Conservation (phyloP, 768 basidiomycete species). For the Kwoniella newhampshirensis region DNA sequence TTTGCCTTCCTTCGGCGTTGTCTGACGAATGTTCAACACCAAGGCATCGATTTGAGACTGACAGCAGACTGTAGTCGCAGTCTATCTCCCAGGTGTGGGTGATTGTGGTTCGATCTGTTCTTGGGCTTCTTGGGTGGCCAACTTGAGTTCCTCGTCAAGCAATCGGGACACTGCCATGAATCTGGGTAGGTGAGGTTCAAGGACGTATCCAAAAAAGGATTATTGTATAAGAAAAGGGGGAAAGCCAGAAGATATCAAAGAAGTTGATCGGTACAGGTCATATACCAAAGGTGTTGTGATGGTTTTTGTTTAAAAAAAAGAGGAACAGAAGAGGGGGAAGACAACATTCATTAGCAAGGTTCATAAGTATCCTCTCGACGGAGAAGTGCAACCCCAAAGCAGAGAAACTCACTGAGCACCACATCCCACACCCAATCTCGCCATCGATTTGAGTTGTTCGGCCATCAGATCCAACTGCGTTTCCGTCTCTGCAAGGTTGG, state of each 20-base stretch:
- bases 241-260: neutral
- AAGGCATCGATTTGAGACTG: too few species aligned
- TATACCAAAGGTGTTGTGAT: too few species aligned
- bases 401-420: conserved; percentile 73
- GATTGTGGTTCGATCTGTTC: neutral
- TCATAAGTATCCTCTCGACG: too few species aligned
- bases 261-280: too few species aligned
- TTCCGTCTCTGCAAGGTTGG: conserved; percentile 69
- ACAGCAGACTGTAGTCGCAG: too few species aligned
- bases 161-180: conserved; percentile 53
- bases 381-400: neutral
- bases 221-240: neutral
- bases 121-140: conserved; percentile 12
- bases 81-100: neutral
- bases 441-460: conserved; percentile 74
- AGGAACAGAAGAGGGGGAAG: too few species aligned
- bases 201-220: too few species aligned
- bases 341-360: too few species aligned
- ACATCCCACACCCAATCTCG: conserved; percentile 72
- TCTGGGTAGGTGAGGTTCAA: conserved; percentile 20
- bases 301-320: too few species aligned
- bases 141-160: conserved; percentile 43
- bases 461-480: conserved; percentile 75
- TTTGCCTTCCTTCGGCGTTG: too few species aligned
- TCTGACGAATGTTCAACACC: too few species aligned